Base-by-base conservation (phyloP, 352 stramenopile genomes). In the Thalassiosira hispida region DNA sequence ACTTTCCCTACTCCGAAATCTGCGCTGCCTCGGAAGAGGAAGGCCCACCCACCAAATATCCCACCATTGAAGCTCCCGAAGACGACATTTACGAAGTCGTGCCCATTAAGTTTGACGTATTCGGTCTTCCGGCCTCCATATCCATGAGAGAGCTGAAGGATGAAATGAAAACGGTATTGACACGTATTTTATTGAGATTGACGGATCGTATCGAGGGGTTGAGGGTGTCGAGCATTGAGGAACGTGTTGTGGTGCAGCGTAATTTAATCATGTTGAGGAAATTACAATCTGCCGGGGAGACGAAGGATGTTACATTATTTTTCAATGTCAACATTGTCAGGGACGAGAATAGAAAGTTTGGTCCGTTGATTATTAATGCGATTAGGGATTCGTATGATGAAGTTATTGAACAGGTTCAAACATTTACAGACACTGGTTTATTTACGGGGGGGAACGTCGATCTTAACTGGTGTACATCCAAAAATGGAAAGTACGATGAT, bases 1-100 rank as follows among this genome's bases (percentile, higher is more conserved):
- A 67, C 29, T 81, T 81, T 44, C 59, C 64, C 7, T 65, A 74
- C 49, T 81, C 76, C 0, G 16, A 69, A 38, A 52, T 56, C 20
- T 84, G 76, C 31, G 27, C 75, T 40, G 25, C 56, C 0, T 3
- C 22, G 29, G 4, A 23, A 2, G 76, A 35, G 27, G 62, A 55
- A 29, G 31, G 8, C 5, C 6, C 56, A 12, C 77, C 77, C 12
- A 81, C 77, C 7, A 85, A 85, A 61, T 47, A 74, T 65, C 78
- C 78, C 22, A 78, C 78, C 7, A 72, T 85, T 7, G 47, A 46
- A 31, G 42, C 44, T 18, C 40, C 44, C 11, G 31, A 70, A 33
- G 47, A 70, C 14, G 38, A 73, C 42, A 60, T 68, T 29, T 62
- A 61, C 29, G 76, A 79, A 61, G 71, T 68, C 14, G 40, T 81